Base-by-base conservation (phyloP, 2,329 filamentous ascomycete genomes). In the Teratosphaeria destructans region DNA sequence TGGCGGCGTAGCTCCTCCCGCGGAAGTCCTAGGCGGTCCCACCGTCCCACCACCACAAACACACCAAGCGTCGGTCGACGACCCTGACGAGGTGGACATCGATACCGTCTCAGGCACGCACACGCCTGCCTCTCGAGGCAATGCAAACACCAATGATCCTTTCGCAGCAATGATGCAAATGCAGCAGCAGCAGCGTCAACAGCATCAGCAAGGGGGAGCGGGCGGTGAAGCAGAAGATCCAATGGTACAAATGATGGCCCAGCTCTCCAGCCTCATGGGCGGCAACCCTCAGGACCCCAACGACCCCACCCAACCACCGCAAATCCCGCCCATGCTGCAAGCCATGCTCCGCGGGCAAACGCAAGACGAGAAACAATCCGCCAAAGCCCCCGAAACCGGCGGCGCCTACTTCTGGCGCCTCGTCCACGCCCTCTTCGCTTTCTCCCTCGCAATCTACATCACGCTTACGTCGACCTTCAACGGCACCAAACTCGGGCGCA, bases 31-130 rank as follows among this genome's bases (percentile, higher is more conserved):
- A 0, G 69, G 69, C 57, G 69, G 68, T 43, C 68, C 71, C 27
- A 63, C 71, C 23, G 39, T 14, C 16, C n/a, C 23, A n/a, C 63
- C 65, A 26, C 14, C 52, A 4, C 32, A 55, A 52, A 59, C 72
- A 11, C 63, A 72, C 47, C 65, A 70, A 26, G 65, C 74, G 32
- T 66, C 73, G n/a, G 70, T 72, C 67, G 83, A 79, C 59, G 86
- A 89, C 67, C 88, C 88, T 5, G 87, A 85, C 5, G 89, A 91
- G 72, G 81, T 90, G 63, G 88, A 92, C 71, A 90, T 93, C 65
- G 89, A 87, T n/a, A 75, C 86, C 64, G 67, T 63, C 16, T 61
- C 64, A 8, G 60, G 62, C 53, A 56, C 56, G 6, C 58, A 63
- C 26, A 66, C 62, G 26, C 64, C 65, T 8, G 59, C 57, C 52